Conservation (phyloP, 2,329 filamentous ascomycete genomes). For the Phialemoniopsis sp. region DNA sequence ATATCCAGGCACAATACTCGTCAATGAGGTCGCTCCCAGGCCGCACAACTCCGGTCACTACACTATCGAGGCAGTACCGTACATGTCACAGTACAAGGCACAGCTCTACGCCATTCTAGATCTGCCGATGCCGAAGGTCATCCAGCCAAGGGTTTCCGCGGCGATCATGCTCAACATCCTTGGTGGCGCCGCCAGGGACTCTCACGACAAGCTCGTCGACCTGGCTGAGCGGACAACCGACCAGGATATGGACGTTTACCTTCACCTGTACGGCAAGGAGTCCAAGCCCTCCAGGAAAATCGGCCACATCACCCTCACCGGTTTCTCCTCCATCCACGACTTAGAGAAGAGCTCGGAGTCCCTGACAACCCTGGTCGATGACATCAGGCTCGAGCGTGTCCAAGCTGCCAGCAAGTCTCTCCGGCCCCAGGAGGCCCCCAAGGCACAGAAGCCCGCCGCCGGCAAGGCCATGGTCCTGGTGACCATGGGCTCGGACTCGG, state of each 20-base stretch:
- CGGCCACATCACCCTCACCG: slow-evolving; percentile 84
- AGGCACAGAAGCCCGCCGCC: slow-evolving; percentile 2
- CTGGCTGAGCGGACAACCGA: slow-evolving; percentile 38
- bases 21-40: slow-evolving; percentile 84
- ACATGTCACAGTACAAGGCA: slow-evolving; percentile 86
- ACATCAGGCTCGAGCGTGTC: slow-evolving; percentile 52
- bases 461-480: slow-evolving; percentile 62
- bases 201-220: slow-evolving; percentile 51
- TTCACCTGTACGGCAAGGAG: slow-evolving; percentile 91
- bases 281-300: slow-evolving; percentile 90
- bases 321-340: slow-evolving; percentile 62
- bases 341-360: slow-evolving; percentile 56
- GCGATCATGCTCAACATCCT: slow-evolving; percentile 81
- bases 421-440: slow-evolving; percentile 22
- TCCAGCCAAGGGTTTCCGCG: slow-evolving; percentile 55
- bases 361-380: slow-evolving; percentile 62
- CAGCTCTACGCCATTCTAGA: slow-evolving; percentile 83
- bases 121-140: slow-evolving; percentile 48
- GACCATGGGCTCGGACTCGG: slow-evolving; percentile 82
- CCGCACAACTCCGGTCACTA: slow-evolving; percentile 91
- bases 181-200: slow-evolving; percentile 61
- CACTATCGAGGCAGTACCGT: slow-evolving; percentile 85
- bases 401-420: slow-evolving; percentile 30
- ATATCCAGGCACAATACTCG: slow-evolving; percentile 53
- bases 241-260: slow-evolving; percentile 44